Evolutionary conservation across 441 rosid species (phyloP).

Genomic region (Erodium trifolium): DNA sequence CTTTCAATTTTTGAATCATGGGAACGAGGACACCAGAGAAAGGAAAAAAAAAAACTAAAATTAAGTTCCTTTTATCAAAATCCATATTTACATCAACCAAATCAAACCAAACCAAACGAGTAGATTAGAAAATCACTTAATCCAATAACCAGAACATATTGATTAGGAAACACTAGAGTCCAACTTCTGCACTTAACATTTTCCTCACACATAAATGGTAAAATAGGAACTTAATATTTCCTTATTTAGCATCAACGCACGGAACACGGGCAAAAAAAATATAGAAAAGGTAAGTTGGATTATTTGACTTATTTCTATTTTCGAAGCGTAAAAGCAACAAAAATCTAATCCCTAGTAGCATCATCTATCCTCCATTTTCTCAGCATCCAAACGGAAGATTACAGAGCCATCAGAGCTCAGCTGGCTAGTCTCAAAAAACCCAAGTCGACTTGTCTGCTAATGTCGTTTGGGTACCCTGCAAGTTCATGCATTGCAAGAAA

Average conservation of each 20-base stretch:
- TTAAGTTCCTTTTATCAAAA: background rate
- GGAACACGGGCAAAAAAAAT: background rate
- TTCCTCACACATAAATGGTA: too few relatives aligned
- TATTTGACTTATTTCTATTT: too few relatives aligned
- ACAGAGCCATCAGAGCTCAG: background rate
- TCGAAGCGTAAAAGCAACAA: too few relatives aligned
- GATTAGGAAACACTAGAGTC: background rate
- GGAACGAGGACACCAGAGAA: background rate
- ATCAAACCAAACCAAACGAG: too few relatives aligned
- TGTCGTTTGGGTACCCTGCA: background rate
- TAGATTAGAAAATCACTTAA: background rate
- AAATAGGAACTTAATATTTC: background rate
- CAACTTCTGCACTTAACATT: background rate
- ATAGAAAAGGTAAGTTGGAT: background rate
- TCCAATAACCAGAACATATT: background rate
- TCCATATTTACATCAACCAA: background rate
- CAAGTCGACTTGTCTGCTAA: background rate
- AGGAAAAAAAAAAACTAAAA: background rate
- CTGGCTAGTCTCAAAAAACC: background rate
- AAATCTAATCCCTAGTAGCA: too few relatives aligned
- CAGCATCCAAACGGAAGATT: background rate
- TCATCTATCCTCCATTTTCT: background rate
- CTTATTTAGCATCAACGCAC: background rate
- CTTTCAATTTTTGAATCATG: background rate
- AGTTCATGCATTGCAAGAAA: background rate